A percentile compares a stretch with the other conserved stretches of the same genome.
These are phyloP conservation scores for Musa troglodytarum DNA, from an alignment of 176 grass and related monocot species.

Conservation along the genomic window DNA sequence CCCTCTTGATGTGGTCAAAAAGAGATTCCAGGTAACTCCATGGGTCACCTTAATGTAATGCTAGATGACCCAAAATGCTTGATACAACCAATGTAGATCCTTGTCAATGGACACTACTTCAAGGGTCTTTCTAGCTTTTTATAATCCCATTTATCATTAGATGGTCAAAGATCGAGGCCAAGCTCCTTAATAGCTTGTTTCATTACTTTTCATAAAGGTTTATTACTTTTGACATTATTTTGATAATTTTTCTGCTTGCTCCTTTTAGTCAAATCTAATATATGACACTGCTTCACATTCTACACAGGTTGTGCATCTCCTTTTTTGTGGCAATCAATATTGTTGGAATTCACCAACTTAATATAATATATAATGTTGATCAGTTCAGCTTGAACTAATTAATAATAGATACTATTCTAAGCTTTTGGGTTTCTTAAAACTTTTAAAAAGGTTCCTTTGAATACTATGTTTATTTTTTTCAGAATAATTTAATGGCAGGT, in stretches of 20 bases:
- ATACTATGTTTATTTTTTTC: no score
- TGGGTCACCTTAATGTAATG: background rate
- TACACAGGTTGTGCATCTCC: background rate
- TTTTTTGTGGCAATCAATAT: background rate
- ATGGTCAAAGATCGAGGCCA: background rate
- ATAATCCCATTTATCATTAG: background rate
- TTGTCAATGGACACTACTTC: background rate
- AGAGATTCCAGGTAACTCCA: slow-evolving; percentile 76
- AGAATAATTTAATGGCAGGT: no score
- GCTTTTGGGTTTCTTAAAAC: no score
- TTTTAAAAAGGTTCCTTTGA: no score
- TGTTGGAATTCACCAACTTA: background rate
- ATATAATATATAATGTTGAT: background rate
- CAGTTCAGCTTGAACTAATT: background rate
- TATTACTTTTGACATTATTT: background rate
- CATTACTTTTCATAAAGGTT: background rate
- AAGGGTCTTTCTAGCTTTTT: background rate
- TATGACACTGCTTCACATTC: background rate
- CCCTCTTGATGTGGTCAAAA: slow-evolving; percentile 96
- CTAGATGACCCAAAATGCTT: background rate
- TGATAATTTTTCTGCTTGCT: background rate
- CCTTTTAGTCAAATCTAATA: background rate
- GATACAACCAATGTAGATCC: background rate
- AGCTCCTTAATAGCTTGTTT: background rate
- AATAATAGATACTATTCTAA: no score